phyloP scores from a whole-genome alignment of 441 rosid species.

The Corymbia citriodora region DNA sequence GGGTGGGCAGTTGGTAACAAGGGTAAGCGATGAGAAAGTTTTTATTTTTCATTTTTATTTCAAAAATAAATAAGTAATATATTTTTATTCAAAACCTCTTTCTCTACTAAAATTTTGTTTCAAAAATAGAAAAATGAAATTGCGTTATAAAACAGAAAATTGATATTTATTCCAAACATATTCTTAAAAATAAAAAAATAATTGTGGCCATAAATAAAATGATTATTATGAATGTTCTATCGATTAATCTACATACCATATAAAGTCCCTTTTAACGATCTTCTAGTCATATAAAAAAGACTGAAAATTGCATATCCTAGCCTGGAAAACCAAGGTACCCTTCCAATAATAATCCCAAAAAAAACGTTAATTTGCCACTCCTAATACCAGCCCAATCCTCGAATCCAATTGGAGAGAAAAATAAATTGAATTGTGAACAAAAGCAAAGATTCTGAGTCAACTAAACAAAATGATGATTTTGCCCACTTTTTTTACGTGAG shows the following conservation, averaged over 20 bases:
- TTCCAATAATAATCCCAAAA: not conserved
- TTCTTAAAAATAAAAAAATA: no score
- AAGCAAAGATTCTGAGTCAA: not conserved
- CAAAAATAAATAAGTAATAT: no score
- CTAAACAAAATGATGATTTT: not conserved
- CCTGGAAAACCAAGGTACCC: not conserved
- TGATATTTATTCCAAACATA: no score
- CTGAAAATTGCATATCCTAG: not conserved
- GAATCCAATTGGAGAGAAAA: not conserved
- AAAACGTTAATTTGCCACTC: not conserved
- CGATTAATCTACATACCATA: not conserved
- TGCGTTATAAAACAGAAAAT: no score
- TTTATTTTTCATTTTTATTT: no score
- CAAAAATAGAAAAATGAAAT: no score
- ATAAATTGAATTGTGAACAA: rapidly evolving
- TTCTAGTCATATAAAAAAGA: not conserved
- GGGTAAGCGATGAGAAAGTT: no score
- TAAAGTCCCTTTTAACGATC: not conserved
- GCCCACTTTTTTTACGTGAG: no score
- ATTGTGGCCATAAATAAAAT: no score
- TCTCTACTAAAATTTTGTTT: no score
- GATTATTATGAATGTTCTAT: not conserved
- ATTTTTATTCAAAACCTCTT: no score
- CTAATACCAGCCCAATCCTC: not conserved
- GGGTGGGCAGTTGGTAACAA: no score